Evolutionary conservation across 495 filamentous ascomycete species (phyloP), one percentile per base, ranked within the genome.

Genomic region (Acidomyces sp.): DNA sequence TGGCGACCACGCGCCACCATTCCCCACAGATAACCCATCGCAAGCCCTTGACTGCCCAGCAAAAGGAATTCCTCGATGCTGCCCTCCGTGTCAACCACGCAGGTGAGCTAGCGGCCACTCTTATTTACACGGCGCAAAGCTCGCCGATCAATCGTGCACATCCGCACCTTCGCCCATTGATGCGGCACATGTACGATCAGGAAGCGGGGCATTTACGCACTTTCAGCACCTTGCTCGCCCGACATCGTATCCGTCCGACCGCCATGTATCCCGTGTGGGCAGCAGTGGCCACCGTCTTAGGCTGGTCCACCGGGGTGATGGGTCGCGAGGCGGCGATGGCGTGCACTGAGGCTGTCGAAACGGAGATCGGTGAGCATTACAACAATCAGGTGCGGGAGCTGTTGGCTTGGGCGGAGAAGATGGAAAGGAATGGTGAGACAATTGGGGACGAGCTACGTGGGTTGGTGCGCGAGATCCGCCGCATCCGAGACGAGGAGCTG

Each of bases 101-200:
- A 19, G 62, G 62, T 50, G 62, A 65, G 34, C 59, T 65, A 21
- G 62, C 62, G 34, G 62, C 61, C 3, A 55, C 58, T 15, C 55
- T 64, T 4, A 63, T 65, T 39, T 64, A 65, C 41, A 45, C 85
- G 69, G 4, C 81, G 2, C 62, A 65, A 48, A 61, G 78, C 0
- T 80, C 83, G 22, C 60, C 74, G 25, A 60, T 95, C 34, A 62
- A 78, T 39, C 73, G 77, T 34, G 66, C 73, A 0, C 78, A 97
- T 54, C 85, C 88, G 0, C 84, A 90, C 56, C 77, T 97, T 16
- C 76, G 82, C 11, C 76, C 82, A 0, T 62, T 95, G 13, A 93
- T 97, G 82, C 75, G 80, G 43, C 90, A 96, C 66, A 97, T 97
- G 92, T 86, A 93, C 68, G 83, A 88, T 50, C 90, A 97, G 58